Conservation (phyloP, 495 filamentous ascomycete species). For the Penicillium salamii region DNA sequence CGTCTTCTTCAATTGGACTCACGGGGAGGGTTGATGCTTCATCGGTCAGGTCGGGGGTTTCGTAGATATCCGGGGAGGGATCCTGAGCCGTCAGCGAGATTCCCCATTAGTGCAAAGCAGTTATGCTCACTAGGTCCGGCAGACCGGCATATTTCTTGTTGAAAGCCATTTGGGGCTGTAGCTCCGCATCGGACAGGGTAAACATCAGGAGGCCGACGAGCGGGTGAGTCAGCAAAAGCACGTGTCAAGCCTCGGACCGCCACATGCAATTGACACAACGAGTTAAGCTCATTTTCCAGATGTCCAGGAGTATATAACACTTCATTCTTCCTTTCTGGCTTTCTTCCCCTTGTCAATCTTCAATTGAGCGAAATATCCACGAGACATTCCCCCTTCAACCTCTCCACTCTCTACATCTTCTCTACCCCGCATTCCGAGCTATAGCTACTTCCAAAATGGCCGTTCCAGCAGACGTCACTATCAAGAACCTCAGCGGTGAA, state of each 20-base stretch:
- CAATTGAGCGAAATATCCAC: too few relatives aligned
- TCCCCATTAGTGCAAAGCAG: background rate
- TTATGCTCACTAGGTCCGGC: constrained; percentile 67
- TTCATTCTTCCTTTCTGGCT: background rate
- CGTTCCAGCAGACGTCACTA: constrained; percentile 68
- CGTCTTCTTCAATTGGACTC: constrained; percentile 11
- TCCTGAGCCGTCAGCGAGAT: constrained; percentile 54
- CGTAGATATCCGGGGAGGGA: constrained; percentile 88
- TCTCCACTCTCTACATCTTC: constrained; percentile 1
- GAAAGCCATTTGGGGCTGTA: constrained; percentile 38
- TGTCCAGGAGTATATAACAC: background rate
- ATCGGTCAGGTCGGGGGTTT: constrained; percentile 87
- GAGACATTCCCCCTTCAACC: too few relatives aligned
- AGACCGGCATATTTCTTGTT: constrained; percentile 78
- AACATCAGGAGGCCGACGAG: background rate
- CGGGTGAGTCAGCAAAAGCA: constrained; percentile 15
- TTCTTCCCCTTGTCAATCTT: too few relatives aligned
- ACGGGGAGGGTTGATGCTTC: constrained; percentile 83
- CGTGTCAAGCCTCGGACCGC: constrained; percentile 27
- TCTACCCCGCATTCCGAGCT: constrained; percentile 14
- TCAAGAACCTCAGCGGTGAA: constrained; percentile 70
- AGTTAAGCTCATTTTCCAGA: background rate
- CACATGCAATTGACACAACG: constrained; percentile 9
- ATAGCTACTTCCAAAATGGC: constrained; percentile 61
- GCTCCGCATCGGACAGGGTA: constrained; percentile 2